Evolutionary conservation across 768 basidiomycete genomes (phyloP).

Genomic region (Favolaschia claudopus): DNA sequence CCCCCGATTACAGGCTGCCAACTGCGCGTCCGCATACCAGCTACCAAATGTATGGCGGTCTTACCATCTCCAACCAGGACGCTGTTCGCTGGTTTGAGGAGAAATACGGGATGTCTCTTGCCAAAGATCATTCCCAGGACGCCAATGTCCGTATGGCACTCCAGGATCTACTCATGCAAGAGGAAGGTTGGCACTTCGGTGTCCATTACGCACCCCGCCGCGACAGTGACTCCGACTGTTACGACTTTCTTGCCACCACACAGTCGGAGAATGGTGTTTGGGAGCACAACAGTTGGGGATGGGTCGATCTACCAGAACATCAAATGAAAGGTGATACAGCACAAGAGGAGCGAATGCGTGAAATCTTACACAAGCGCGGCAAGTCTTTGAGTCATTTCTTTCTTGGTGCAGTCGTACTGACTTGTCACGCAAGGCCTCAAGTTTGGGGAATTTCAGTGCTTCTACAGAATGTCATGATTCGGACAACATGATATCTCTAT

Average conservation of each 20-base stretch:
- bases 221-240: slow-evolving; percentile 6
- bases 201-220: slow-evolving; percentile 17
- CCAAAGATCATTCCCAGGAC: slow-evolving; percentile 4
- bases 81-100: slow-evolving; percentile 15
- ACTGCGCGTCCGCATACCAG: too few relatives aligned
- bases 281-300: not conserved
- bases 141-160: slow-evolving; percentile 11
- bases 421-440: slow-evolving; percentile 8
- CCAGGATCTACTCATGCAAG: not conserved
- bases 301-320: slow-evolving; percentile 3
- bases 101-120: slow-evolving; percentile 9
- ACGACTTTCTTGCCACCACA: slow-evolving; percentile 14
- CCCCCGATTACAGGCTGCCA: too few relatives aligned
- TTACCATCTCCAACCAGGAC: slow-evolving; percentile 9
- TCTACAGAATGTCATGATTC: too few relatives aligned
- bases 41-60: slow-evolving; percentile 12
- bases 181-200: slow-evolving; percentile 4
- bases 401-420: not conserved
- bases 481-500: too few relatives aligned
- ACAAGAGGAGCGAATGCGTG: slow-evolving; percentile 17
- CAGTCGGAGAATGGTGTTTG: slow-evolving; percentile 9
- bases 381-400: slow-evolving; percentile 1
- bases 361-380: slow-evolving; percentile 10
- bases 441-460: slow-evolving; percentile 11
- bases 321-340: slow-evolving; percentile 13